Evolutionary conservation across 441 rosid genomes (phyloP), one percentile per base, ranked within the genome.

Genomic region (Brassica hybrid): DNA sequence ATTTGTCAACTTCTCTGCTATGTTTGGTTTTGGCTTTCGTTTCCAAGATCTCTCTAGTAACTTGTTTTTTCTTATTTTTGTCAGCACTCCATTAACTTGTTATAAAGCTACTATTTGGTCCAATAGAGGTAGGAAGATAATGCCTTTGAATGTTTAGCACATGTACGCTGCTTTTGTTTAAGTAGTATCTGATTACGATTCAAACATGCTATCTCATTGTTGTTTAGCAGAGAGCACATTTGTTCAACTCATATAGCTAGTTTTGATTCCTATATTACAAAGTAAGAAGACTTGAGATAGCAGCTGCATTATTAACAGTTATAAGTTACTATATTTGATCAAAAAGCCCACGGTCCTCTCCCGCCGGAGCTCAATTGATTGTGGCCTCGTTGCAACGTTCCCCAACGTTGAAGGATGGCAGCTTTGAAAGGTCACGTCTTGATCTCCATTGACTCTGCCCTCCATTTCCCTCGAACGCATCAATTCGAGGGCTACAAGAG

Each of bases 391-490:
- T 34, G 41, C 41, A 34, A 34, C 41, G 41, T 34, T 34, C 41
- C 41, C 41, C 41, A 34, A 34, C 41, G 34, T 48, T 76, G 30
- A 38, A 43, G 71, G 11, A 81, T 89, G 90, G 79, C 68, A 56
- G 71, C 79, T 56, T 76, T 89, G 76, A 84, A 76, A 79, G 13
- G 83, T 74, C 75, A 27, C 65, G 66, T 84, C 52, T 34, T 82
- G 68, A 80, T 76, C 83, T 79, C 82, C 76, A 76, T 75, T 50
- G 87, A 83, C 5, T 67, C 77, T 34, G 17, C 65, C 50, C 76
- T 77, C 73, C 85, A 73, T 48, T 69, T 83, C 14, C 72, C 85
- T 25, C 86, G 81, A 14, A 78, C 82, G 18, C 73, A 62, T 83
- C 72, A 62, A 10, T 16, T 66, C 11, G 69, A 80, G 18, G 34